Evolutionary conservation across 768 basidiomycete species (phyloP).

Genomic region (Amyloporia xantha): DNA sequence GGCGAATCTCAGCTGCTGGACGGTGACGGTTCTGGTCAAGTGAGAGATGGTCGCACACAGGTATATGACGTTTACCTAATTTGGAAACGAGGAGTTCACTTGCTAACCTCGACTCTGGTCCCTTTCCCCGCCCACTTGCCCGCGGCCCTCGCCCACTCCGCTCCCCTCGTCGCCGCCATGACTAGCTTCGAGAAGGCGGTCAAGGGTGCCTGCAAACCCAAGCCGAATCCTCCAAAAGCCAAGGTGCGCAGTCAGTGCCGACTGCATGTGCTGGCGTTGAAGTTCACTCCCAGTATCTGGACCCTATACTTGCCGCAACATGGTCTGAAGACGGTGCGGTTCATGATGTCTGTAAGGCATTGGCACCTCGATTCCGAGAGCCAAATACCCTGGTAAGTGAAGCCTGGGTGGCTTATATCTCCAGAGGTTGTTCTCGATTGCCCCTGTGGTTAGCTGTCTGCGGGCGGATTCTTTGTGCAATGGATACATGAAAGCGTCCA

Average conservation of each 20-base stretch:
- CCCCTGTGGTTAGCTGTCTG: too few species aligned
- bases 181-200: slow-evolving; percentile 86
- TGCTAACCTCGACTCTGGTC: neutral
- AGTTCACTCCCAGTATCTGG: slow-evolving; percentile 65
- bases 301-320: slow-evolving; percentile 94
- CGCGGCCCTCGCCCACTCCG: neutral
- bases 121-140: neutral
- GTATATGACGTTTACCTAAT: neutral
- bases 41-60: neutral
- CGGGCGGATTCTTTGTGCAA: too few species aligned
- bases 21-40: too few species aligned
- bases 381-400: slow-evolving; percentile 81
- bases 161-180: slow-evolving; percentile 7
- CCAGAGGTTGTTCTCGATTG: too few species aligned
- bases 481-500: neutral
- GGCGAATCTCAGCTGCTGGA: too few species aligned
- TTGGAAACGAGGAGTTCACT: neutral
- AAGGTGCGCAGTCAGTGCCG: slow-evolving; percentile 51
- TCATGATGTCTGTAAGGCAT: slow-evolving; percentile 86
- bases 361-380: slow-evolving; percentile 80
- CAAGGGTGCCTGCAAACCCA: slow-evolving; percentile 95
- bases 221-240: slow-evolving; percentile 90
- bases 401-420: too few species aligned
- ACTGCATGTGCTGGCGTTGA: neutral
- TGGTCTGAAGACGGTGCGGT: slow-evolving; percentile 93